Evolutionary conservation across 2,329 filamentous ascomycete species (phyloP).

Genomic region (Fusarium begoniae): DNA sequence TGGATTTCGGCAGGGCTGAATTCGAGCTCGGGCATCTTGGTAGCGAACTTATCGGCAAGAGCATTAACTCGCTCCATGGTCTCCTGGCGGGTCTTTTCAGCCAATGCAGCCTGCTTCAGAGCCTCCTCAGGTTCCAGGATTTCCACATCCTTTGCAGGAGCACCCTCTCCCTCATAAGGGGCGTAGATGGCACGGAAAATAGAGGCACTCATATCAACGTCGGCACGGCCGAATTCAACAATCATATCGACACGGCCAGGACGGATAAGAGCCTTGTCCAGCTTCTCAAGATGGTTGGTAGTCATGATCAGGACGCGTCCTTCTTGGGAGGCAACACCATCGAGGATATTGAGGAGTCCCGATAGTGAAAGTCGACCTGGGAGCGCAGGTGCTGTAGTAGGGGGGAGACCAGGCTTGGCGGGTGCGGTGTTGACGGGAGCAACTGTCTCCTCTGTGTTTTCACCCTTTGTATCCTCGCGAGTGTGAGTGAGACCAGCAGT

Average conservation of each 20-base stretch:
- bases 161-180: conserved; percentile 53
- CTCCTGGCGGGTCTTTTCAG: conserved; percentile 46
- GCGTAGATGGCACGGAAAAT: conserved; percentile 69
- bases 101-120: conserved; percentile 45
- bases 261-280: conserved; percentile 70
- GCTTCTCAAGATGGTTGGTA: conserved; percentile 69
- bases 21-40: conserved; percentile 61
- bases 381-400: conserved; percentile 1
- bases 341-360: conserved; percentile 81
- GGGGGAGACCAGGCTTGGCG: conserved; percentile 7
- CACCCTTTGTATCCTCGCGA: conserved; percentile 51
- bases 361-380: conserved; percentile 70
- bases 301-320: conserved; percentile 73
- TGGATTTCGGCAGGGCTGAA: conserved; percentile 71
- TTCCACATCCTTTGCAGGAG: conserved; percentile 1
- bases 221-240: conserved; percentile 65
- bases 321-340: conserved; percentile 74
- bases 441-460: conserved; percentile 32
- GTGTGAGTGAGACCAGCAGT: conserved; percentile 74
- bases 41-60: conserved; percentile 60
- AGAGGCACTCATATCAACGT: conserved; percentile 59
- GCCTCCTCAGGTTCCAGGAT: conserved; percentile 33
- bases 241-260: conserved; percentile 70
- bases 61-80: conserved; percentile 53
- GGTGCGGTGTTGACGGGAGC: conserved; percentile 11